Evolutionary conservation across 345 rosid species (phyloP).

Genomic region (Eucalyptus pumila): DNA sequence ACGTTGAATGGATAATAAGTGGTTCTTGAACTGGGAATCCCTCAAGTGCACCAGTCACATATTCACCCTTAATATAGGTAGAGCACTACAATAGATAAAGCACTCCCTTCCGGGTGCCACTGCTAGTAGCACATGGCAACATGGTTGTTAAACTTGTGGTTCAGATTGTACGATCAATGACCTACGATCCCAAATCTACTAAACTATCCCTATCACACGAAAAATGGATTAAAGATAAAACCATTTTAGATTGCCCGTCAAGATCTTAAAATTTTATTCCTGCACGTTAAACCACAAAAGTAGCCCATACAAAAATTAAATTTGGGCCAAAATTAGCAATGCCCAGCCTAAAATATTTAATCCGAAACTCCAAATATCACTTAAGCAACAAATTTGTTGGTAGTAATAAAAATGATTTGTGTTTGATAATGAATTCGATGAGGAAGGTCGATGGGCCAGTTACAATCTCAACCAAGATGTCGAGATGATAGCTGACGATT

Average conservation of each 20-base stretch:
- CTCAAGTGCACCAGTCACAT: background rate
- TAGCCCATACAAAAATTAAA: background rate
- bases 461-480: background rate
- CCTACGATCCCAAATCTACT: background rate
- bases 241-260: background rate
- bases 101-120: background rate
- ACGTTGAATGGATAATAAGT: background rate
- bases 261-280: background rate
- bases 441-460: background rate
- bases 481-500: too few relatives aligned
- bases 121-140: background rate
- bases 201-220: background rate
- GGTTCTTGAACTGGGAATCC: background rate
- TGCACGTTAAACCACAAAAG: background rate
- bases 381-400: background rate
- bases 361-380: background rate
- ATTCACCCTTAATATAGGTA: background rate
- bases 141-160: background rate
- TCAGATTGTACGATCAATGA: background rate
- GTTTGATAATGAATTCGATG: background rate
- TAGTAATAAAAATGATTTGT: background rate
- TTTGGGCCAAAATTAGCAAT: background rate
- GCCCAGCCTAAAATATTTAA: background rate
- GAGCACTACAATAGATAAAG: background rate
- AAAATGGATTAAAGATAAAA: background rate